These are phyloP conservation scores for Microdochium trichocladiopsis DNA, from an alignment of 2,329 filamentous ascomycete species.

Conservation along the genomic window DNA sequence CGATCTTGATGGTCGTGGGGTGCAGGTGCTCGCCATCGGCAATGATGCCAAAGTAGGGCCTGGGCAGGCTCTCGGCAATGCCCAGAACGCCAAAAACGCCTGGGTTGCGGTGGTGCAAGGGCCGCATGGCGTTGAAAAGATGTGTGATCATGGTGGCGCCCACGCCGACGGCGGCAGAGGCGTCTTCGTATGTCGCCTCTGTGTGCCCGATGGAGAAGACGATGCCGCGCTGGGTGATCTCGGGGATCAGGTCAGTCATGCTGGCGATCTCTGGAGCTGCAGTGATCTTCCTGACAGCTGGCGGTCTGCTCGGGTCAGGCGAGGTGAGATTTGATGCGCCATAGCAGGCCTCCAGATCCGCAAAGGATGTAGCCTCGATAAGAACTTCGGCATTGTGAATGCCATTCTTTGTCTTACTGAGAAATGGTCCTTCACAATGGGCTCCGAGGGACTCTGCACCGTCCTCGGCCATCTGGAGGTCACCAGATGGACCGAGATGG, in stretches of 20 bases:
- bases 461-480: slow-evolving; percentile 49
- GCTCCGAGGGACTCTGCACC: slow-evolving; percentile 85
- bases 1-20: slow-evolving; percentile 81
- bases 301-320: slow-evolving; percentile 22
- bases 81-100: slow-evolving; percentile 85
- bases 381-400: slow-evolving; percentile 75
- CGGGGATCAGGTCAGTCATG: slow-evolving; percentile 62
- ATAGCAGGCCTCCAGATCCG: slow-evolving; percentile 65
- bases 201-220: slow-evolving; percentile 80
- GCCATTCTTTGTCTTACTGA: slow-evolving; percentile 76
- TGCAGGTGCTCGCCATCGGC: slow-evolving; percentile 87
- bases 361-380: slow-evolving; percentile 52
- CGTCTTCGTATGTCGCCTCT: slow-evolving; percentile 80
- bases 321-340: slow-evolving; percentile 59
- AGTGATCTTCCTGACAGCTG: slow-evolving; percentile 71
- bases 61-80: slow-evolving; percentile 45
- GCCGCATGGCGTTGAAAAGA: slow-evolving; percentile 89
- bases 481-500: slow-evolving; percentile 66
- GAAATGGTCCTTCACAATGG: slow-evolving; percentile 86
- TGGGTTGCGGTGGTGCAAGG: slow-evolving; percentile 84
- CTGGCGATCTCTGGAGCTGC: slow-evolving; percentile 74
- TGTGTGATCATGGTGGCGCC: slow-evolving; percentile 89
- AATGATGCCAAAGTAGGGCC: slow-evolving; percentile 84
- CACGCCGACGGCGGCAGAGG: slow-evolving; percentile 59
- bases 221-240: slow-evolving; percentile 59